Evolutionary conservation across 305 asterid species (phyloP), one percentile per base, ranked within the genome.

Genomic region (Fraxinus sp.): DNA sequence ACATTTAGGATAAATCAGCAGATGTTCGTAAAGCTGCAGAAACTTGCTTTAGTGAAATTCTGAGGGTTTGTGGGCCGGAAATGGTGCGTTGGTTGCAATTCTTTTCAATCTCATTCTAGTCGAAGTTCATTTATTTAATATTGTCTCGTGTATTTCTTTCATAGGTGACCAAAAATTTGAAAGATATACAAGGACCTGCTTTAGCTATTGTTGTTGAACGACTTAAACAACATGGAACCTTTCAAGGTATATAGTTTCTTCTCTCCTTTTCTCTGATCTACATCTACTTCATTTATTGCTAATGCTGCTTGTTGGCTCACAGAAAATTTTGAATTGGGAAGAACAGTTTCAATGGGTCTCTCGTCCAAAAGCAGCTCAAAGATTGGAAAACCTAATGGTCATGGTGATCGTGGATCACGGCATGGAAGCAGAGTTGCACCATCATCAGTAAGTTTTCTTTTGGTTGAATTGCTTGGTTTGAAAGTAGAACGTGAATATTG

Each of bases 21-120:
- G 99, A 97, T 90, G 99, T 97, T 85, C 97, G 99, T 85, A 95
- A 95, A 87, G 97, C 98, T 64, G 98, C 99, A 52, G 99, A 97
- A 92, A 85, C 90, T 30, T 97, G 94, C 89, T 95, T 97, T 85
- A 88, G 84, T 89, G 98, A 95, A 86, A 86, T 97, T 79, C 62
- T 95, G 86, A 91, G 97, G 89, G 93, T 95, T 83, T 95, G 99
- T 85, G 99, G 99, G 76, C 97, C 90, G 78, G 99, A 95, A 88
- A 85, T 87, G 98, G 99, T 97, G 88, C 26, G 87, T 75, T n/a
- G n/a, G 44, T 70, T 75, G 57, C 79, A 24, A 28, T 5, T 14
- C 71, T 33, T 81, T 76, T 83, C 79, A 39, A 49, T 73, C 62
- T 66, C 5, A 4, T 72, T 79, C 74, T 28, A n/a, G 59, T 79